phyloP scores from a whole-genome alignment of 768 basidiomycete species.

The Leccinum olivaceopallidum region DNA sequence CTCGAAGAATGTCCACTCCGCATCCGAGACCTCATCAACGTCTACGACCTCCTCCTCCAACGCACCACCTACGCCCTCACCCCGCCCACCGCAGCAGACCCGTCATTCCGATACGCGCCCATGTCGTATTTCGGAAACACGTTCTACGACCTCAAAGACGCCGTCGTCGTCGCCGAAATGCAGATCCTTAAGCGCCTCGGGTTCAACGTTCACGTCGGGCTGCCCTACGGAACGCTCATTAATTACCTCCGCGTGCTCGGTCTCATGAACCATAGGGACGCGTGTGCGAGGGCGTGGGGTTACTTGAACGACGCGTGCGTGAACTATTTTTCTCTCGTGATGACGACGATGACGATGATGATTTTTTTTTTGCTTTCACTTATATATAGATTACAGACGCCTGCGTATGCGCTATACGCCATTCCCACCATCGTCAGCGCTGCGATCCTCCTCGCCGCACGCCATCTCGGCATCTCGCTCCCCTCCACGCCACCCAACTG shows the following conservation, averaged over 20 bases:
- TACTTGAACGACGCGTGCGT: slow-evolving; percentile 95
- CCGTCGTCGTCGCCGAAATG: slow-evolving; percentile 94
- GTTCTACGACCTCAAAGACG: slow-evolving; percentile 95
- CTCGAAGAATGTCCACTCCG: slow-evolving; percentile 90
- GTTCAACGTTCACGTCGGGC: slow-evolving; percentile 90
- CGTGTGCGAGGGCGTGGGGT: slow-evolving; percentile 85
- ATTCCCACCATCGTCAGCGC: slow-evolving; percentile 90
- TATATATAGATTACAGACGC: slow-evolving; percentile 71
- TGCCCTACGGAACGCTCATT: slow-evolving; percentile 92
- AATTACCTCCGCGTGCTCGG: slow-evolving; percentile 93
- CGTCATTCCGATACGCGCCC: slow-evolving; percentile 64
- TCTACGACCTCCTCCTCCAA: slow-evolving; percentile 87
- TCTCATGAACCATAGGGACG: slow-evolving; percentile 69
- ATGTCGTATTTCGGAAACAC: slow-evolving; percentile 89
- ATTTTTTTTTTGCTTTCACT: too few species aligned
- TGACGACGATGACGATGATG: not conserved
- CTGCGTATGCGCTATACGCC: slow-evolving; percentile 87
- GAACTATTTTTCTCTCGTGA: not conserved
- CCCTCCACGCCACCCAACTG: slow-evolving; percentile 68
- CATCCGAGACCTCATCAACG: slow-evolving; percentile 93
- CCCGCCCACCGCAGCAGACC: slow-evolving; percentile 19
- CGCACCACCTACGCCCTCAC: slow-evolving; percentile 57
- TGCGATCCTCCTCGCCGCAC: slow-evolving; percentile 79
- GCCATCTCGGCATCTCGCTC: slow-evolving; percentile 70
- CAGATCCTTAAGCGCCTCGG: slow-evolving; percentile 95